Conservation (phyloP, 2,329 filamentous ascomycete genomes). For the Exophiala calicioides region DNA sequence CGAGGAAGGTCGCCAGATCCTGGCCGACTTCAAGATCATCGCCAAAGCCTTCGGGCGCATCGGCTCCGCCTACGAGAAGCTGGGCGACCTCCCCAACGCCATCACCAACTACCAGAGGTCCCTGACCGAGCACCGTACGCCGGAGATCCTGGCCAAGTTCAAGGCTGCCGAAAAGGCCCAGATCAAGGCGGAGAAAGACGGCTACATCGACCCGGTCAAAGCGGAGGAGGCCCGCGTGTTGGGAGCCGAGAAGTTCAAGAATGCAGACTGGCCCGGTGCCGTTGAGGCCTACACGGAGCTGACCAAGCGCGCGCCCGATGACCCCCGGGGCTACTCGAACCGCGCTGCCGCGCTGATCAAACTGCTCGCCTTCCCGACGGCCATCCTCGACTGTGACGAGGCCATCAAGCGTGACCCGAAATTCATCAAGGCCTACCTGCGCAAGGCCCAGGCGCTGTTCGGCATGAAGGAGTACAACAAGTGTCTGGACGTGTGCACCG, state of each 20-base stretch:
- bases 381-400: conserved; percentile 85
- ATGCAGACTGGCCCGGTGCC: conserved; percentile 89
- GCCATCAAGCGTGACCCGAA: conserved; percentile 88
- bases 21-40: conserved; percentile 96
- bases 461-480: conserved; percentile 99
- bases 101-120: conserved; percentile 91
- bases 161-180: conserved; percentile 86
- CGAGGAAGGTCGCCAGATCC: conserved; percentile 82
- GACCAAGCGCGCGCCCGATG: conserved; percentile 90
- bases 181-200: conserved; percentile 69
- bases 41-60: conserved; percentile 91
- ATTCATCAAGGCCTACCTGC: conserved; percentile 94
- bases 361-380: conserved; percentile 90
- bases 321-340: conserved; percentile 95
- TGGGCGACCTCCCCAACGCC: conserved; percentile 75
- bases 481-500: conserved; percentile 83
- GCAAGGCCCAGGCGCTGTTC: conserved; percentile 92
- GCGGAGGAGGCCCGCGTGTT: conserved; percentile 94
- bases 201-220: conserved; percentile 87
- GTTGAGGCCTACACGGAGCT: conserved; percentile 95
- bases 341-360: conserved; percentile 96
- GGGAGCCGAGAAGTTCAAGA: conserved; percentile 97
- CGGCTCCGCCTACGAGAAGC: conserved; percentile 88
- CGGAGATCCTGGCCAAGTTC: conserved; percentile 89
- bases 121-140: conserved; percentile 93